phyloP scores from a whole-genome alignment of 495 filamentous ascomycete genomes.

The Neurospora sp. region DNA sequence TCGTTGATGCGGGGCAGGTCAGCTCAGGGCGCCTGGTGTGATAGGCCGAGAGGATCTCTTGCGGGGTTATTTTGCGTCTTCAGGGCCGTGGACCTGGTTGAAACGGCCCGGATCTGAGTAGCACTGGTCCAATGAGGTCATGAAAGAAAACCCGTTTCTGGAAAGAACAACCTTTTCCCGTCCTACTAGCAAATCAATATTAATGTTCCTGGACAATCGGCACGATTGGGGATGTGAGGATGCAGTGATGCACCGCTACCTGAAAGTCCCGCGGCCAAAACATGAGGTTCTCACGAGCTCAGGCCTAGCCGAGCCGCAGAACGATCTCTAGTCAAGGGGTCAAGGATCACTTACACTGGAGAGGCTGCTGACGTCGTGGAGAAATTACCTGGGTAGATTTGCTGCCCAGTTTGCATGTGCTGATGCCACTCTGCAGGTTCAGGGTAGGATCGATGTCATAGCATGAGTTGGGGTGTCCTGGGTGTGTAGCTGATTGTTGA shows the following conservation, averaged over 20 bases:
- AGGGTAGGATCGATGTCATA: background rate
- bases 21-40: conserved; percentile 1
- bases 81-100: conserved; percentile 1
- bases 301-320: background rate
- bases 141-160: conserved; percentile 2
- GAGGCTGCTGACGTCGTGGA: background rate
- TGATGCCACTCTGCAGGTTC: background rate
- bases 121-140: conserved; percentile 15
- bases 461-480: background rate
- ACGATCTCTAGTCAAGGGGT: background rate
- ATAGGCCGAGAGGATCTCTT: conserved; percentile 4
- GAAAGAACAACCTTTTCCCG: background rate
- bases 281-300: background rate
- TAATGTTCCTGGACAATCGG: background rate
- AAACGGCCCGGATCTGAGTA: conserved; percentile 23
- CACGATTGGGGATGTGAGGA: background rate
- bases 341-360: background rate
- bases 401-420: background rate
- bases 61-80: conserved; percentile 10
- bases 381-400: background rate
- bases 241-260: background rate
- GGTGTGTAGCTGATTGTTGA: background rate
- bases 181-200: background rate
- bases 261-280: background rate
- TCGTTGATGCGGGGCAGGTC: conserved; percentile 3